These are phyloP conservation scores for Leishmania martiniquensis DNA, from an alignment of 208 protist genomes.

Conservation along the genomic window DNA sequence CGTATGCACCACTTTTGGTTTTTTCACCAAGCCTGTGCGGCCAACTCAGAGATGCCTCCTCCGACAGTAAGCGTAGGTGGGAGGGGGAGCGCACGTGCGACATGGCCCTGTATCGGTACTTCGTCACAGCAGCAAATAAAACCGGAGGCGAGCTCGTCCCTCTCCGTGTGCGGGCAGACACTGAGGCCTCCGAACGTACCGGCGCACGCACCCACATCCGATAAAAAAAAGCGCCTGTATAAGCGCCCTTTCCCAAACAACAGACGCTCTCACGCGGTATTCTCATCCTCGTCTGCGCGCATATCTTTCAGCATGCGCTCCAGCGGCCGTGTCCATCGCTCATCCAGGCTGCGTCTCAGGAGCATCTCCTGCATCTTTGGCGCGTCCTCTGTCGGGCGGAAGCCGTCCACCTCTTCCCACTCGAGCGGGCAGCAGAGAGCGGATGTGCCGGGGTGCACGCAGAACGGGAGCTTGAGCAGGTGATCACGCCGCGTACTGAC, in stretches of 20 bases:
- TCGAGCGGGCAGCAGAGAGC: slow-evolving; percentile 87
- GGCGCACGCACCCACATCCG: background rate
- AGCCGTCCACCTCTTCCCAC: slow-evolving; percentile 64
- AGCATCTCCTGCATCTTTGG: slow-evolving; percentile 79
- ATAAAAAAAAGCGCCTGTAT: background rate
- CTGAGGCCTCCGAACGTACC: no score
- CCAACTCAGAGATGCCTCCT: no score
- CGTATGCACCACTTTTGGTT: no score
- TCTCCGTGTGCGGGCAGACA: no score
- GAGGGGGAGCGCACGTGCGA: no score
- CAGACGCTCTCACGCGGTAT: background rate
- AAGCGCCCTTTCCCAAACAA: background rate
- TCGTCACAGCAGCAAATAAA: no score
- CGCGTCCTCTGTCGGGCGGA: slow-evolving; percentile 69
- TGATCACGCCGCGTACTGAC: slow-evolving; percentile 97
- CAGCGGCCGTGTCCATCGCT: slow-evolving; percentile 68
- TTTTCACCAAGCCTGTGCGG: no score
- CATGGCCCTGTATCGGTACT: no score
- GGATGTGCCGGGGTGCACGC: slow-evolving; percentile 95
- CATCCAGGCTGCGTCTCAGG: slow-evolving; percentile 62
- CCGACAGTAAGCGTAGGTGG: no score
- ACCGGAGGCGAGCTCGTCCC: no score
- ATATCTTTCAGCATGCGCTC: slow-evolving; percentile 70
- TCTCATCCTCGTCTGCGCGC: slow-evolving; percentile 59
- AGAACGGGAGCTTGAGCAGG: slow-evolving; percentile 98